phyloP scores from a whole-genome alignment of 257 asterid genomes.

The Misopates orontium region DNA sequence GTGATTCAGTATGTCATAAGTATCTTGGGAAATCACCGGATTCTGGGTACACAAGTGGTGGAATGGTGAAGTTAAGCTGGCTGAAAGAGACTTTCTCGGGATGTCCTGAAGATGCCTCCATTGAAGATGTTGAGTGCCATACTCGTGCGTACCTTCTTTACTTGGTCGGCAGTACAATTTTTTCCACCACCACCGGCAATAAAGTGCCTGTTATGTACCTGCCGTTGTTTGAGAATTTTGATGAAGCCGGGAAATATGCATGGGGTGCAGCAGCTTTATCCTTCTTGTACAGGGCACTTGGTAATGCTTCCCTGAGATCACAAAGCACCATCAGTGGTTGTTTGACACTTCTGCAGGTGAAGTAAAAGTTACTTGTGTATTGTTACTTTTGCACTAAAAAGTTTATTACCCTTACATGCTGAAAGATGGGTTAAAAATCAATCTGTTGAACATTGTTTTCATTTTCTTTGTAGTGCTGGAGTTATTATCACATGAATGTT shows the following conservation, averaged over 20 bases:
- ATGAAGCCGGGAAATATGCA: constrained; percentile 87
- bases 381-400: background rate
- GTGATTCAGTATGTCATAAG: constrained; percentile 43
- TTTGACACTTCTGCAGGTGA: constrained; percentile 86
- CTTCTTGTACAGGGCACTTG: constrained; percentile 90
- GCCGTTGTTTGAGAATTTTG: constrained; percentile 87
- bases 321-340: constrained; percentile 98
- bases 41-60: constrained; percentile 45
- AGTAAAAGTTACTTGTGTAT: constrained; percentile 20
- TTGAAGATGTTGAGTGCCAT: constrained; percentile 61
- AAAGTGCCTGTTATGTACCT: constrained; percentile 97
- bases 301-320: constrained; percentile 91
- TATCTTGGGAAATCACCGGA: constrained; percentile 42
- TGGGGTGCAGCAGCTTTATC: constrained; percentile 98
- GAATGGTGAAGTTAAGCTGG: constrained; percentile 97
- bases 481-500: constrained; percentile 86
- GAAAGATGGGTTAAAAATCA: background rate
- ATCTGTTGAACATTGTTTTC: constrained; percentile 12
- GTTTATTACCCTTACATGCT: background rate
- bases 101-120: constrained; percentile 67
- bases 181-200: constrained; percentile 96
- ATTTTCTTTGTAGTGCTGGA: constrained; percentile 84
- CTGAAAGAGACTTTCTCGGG: constrained; percentile 82
- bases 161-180: constrained; percentile 89
- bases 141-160: constrained; percentile 96